Evolutionary conservation across 177 flowering plant genomes (phyloP).

Genomic region (Vitis hybrid): DNA sequence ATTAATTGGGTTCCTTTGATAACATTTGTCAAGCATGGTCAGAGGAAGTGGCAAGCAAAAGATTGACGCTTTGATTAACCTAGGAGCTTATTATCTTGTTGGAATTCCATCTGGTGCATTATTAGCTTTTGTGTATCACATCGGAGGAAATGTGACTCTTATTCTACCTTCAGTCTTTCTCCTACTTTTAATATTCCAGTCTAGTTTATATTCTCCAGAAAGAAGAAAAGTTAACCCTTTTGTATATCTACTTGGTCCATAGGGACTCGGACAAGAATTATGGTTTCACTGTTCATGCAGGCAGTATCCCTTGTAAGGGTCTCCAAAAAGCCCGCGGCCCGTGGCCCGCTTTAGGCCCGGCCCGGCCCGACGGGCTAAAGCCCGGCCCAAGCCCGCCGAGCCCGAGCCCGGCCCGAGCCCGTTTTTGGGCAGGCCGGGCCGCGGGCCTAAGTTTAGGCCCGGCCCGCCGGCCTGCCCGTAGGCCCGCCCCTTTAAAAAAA

Average conservation of each 20-base stretch:
- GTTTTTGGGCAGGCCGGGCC: too few species aligned
- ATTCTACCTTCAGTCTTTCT: neutral
- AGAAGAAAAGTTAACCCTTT: neutral
- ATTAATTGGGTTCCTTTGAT: neutral
- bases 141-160: constrained; percentile 29
- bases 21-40: constrained; percentile 5
- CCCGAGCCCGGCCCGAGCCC: too few species aligned
- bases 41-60: constrained; percentile 23
- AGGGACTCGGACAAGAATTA: constrained; percentile 20
- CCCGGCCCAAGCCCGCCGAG: too few species aligned
- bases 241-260: neutral
- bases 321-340: too few species aligned
- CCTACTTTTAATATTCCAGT: too few species aligned
- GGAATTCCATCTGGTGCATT: constrained; percentile 17
- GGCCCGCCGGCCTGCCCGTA: too few species aligned
- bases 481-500: too few species aligned
- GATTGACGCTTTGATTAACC: constrained; percentile 18
- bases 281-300: constrained; percentile 20
- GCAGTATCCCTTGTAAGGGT: constrained; percentile 8
- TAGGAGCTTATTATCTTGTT: constrained; percentile 12
- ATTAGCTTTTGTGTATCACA: constrained; percentile 17
- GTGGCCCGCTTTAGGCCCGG: too few species aligned
- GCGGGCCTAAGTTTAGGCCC: too few species aligned
- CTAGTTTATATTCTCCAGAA: neutral
- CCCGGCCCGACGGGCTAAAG: too few species aligned